Percentiles rank a stretch among this genome's conserved stretches.
phyloP scores from a whole-genome alignment of 179 eudicot genomes.

The Sideroxylon spinosum region DNA sequence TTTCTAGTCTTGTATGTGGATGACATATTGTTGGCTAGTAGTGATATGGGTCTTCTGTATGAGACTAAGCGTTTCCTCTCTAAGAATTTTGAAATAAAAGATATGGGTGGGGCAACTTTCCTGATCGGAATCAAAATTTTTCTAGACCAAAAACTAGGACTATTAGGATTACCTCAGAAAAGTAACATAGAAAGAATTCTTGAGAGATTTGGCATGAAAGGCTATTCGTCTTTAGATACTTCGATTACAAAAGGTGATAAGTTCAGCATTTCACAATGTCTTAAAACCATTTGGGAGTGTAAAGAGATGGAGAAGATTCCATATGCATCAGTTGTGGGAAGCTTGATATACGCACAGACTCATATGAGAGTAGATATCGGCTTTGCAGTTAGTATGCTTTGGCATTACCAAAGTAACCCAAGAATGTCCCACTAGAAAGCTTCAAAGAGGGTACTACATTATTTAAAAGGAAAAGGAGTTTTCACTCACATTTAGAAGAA shows the following conservation, averaged over 20 bases:
- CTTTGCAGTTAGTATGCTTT: not conserved
- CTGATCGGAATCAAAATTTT: conserved; percentile 14
- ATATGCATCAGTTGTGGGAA: conserved; percentile 15
- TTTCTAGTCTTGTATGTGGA: not conserved
- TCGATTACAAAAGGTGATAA: conserved; percentile 11
- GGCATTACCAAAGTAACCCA: conserved; percentile 10
- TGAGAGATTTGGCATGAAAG: too few relatives aligned
- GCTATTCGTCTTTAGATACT: conserved; percentile 6
- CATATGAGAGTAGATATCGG: not conserved
- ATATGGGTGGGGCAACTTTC: conserved; percentile 20
- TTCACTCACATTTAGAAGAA: conserved; percentile 3
- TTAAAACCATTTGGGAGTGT: not conserved
- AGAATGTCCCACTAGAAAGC: conserved; percentile 5
- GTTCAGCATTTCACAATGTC: conserved; percentile 11
- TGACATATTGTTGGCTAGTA: not conserved
- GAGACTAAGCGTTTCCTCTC: conserved; percentile 12
- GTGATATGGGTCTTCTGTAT: conserved; percentile 3
- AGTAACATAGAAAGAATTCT: conserved; percentile 9
- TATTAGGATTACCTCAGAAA: conserved; percentile 13
- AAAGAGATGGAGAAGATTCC: too few relatives aligned
- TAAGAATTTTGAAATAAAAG: conserved; percentile 17
- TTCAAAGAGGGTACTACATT: conserved; percentile 3
- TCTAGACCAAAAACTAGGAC: not conserved
- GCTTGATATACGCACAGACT: conserved; percentile 12
- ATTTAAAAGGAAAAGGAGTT: conserved; percentile 12